phyloP scores from a whole-genome alignment of 371 early-diverging fungal species.

The Dinochytrium kinnereticum region DNA sequence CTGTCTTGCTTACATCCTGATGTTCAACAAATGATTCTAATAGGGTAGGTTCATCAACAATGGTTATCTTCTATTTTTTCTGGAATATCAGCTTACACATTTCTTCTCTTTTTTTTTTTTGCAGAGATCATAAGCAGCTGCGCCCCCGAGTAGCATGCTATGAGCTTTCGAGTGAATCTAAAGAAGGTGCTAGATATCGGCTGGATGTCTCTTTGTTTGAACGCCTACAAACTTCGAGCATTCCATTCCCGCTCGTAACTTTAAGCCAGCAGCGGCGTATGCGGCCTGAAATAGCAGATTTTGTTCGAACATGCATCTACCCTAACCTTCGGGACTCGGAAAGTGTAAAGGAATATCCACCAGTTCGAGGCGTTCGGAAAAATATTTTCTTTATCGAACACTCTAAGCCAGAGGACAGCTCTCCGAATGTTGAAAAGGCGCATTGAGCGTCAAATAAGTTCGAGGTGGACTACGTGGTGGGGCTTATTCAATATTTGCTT shows the following conservation, averaged over 20 bases:
- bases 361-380: conserved; percentile 62
- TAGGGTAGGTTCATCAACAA: conserved; percentile 57
- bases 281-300: conserved; percentile 70
- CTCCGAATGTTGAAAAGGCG: conserved; percentile 43
- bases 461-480: conserved; percentile 60
- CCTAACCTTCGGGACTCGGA: conserved; percentile 53
- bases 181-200: conserved; percentile 26
- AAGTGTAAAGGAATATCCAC: conserved; percentile 52
- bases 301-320: conserved; percentile 52
- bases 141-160: conserved; percentile 53
- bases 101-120: no score
- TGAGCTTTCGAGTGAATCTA: conserved; percentile 27
- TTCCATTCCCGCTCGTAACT: conserved; percentile 58
- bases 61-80: conserved; percentile 7
- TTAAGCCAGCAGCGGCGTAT: conserved; percentile 73
- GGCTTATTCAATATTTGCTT: conserved; percentile 60
- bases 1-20: conserved; percentile 62
- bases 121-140: conserved; percentile 76
- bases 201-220: conserved; percentile 74
- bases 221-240: conserved; percentile 54
- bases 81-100: no score
- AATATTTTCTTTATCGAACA: conserved; percentile 60
- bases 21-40: conserved; percentile 68
- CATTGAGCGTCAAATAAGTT: conserved; percentile 64
- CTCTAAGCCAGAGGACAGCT: conserved; percentile 60